A percentile compares a stretch with the other conserved stretches of the same genome.
These are phyloP conservation scores for Fusarium vanettenii DNA, from an alignment of 2,329 filamentous ascomycete genomes.

Conservation along the genomic window DNA sequence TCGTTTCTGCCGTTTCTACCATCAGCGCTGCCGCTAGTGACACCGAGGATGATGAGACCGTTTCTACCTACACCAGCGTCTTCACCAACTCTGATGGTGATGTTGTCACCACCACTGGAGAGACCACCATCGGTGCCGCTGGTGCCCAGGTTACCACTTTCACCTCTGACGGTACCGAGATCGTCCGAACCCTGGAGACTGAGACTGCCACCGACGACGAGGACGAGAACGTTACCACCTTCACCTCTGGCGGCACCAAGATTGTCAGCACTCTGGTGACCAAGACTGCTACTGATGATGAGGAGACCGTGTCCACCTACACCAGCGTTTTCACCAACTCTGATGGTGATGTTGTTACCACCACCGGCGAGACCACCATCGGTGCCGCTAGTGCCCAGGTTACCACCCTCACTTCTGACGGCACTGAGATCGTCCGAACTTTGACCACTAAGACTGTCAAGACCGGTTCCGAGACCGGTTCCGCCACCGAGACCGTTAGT, in stretches of 20 bases:
- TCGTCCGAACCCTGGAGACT: constrained; percentile 33
- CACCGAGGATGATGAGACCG: constrained; percentile 40
- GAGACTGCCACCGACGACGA: constrained; percentile 19
- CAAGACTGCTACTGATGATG: constrained; percentile 9
- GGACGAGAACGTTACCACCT: constrained; percentile 29
- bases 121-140: constrained; percentile 20
- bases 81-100: constrained; percentile 39
- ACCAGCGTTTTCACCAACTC: constrained; percentile 44
- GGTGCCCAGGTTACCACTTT: constrained; percentile 34
- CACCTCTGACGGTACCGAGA: constrained; percentile 32
- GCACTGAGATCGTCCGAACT: constrained; percentile 33
- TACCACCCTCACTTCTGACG: constrained; percentile 29
- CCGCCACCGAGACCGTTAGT: constrained; percentile 34
- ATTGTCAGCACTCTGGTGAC: constrained; percentile 14
- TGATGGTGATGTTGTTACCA: constrained; percentile 32
- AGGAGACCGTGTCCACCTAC: constrained; percentile 40
- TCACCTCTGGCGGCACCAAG: constrained; percentile 26
- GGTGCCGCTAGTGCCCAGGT: constrained; percentile 13
- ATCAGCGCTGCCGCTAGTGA: constrained; percentile 42
- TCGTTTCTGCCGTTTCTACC: constrained; percentile 52
- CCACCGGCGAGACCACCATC: constrained; percentile 30
- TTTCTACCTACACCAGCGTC: constrained; percentile 45
- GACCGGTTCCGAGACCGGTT: constrained; percentile 26
- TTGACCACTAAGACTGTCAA: constrained; percentile 32
- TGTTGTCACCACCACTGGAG: constrained; percentile 32